Percentiles rank a stretch among this genome's conserved stretches.
These are phyloP conservation scores for Lanmaoa pseudosensibilis DNA, from an alignment of 768 basidiomycete species.

Conservation along the genomic window DNA sequence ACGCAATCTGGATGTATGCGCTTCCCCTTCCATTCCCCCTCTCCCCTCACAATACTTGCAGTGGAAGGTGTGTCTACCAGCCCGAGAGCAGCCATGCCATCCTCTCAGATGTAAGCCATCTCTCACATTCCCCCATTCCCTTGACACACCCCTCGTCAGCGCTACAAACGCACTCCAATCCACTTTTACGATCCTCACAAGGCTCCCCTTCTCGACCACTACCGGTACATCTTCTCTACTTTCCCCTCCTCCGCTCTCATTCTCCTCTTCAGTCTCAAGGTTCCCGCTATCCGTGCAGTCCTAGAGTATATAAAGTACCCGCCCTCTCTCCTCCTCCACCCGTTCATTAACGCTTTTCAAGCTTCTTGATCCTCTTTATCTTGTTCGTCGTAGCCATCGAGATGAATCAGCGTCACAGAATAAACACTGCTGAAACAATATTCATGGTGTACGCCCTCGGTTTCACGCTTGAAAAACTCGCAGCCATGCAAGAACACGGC, in stretches of 20 bases:
- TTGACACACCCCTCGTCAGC: slow-evolving; percentile 45
- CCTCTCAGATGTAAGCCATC: slow-evolving; percentile 74
- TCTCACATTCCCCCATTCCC: not conserved
- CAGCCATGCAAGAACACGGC: slow-evolving; percentile 95
- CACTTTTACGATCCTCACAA: slow-evolving; percentile 95
- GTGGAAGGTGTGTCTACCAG: slow-evolving; percentile 90
- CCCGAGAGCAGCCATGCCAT: slow-evolving; percentile 85
- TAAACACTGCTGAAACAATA: slow-evolving; percentile 66
- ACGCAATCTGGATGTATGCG: slow-evolving; percentile 74
- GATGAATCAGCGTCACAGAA: slow-evolving; percentile 53
- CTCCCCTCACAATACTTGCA: slow-evolving; percentile 33
- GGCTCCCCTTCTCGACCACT: slow-evolving; percentile 93
- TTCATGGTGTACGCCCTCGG: slow-evolving; percentile 84
- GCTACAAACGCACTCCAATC: slow-evolving; percentile 88
- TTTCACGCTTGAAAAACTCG: slow-evolving; percentile 89
- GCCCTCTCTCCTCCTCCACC: not conserved
- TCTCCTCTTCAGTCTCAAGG: slow-evolving; percentile 65
- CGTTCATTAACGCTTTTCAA: slow-evolving; percentile 9
- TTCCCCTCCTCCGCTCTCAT: not conserved
- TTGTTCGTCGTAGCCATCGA: slow-evolving; percentile 82
- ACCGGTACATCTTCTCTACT: slow-evolving; percentile 55
- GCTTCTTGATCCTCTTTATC: slow-evolving; percentile 78
- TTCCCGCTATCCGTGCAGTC: slow-evolving; percentile 87
- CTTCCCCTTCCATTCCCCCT: not conserved
- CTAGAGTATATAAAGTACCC: slow-evolving; percentile 84